Evolutionary conservation across 169 alveolate species (phyloP), one percentile per base, ranked within the genome.

Genomic region (Plasmodium berghei): DNA sequence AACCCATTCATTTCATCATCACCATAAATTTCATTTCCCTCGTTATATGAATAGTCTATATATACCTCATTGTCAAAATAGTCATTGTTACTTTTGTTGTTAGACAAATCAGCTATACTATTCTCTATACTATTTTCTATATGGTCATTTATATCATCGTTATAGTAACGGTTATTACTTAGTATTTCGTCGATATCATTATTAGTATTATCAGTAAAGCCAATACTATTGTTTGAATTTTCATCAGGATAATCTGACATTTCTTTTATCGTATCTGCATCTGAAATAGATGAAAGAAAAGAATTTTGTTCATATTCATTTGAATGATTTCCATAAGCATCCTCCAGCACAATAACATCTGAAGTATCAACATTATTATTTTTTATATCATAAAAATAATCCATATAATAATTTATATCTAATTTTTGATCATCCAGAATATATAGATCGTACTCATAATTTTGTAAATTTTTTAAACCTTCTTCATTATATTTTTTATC

Each of bases 171-270:
- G 55, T 46, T 59, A 14, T 42, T 61, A 40, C 55, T 5, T 45
- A 61, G 28, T 12, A 46, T 22, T 16, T 58, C 62, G 28, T 59
- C 58, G 9, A 45, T 12, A 48, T 58, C 69, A 34, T 34, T 34
- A 34, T 34, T 34, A 34, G 42, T 34, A 34, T 34, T 34, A 34
- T 34, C 42, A 46, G 83, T 80, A 56, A 12, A 20, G 28, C 2
- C 67, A 10, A 52, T 46, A 6, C 46, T 42, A 42, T 16, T 58
- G 54, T 83, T 54, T 18, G 85, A 83, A 46, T 83, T 83, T 48
- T 83, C 83, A 20, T 83, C 90, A 10, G 90, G 90, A 48, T 83
- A 83, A 62, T 83, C 90, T 9, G 90, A 83, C 85, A 83, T 83
- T 66, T 83, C 90, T 52, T 83, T 83, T 62, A 54, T 28, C 49